Base-by-base conservation (phyloP, 2,329 filamentous ascomycete genomes). In the Talaromyces sp. region DNA sequence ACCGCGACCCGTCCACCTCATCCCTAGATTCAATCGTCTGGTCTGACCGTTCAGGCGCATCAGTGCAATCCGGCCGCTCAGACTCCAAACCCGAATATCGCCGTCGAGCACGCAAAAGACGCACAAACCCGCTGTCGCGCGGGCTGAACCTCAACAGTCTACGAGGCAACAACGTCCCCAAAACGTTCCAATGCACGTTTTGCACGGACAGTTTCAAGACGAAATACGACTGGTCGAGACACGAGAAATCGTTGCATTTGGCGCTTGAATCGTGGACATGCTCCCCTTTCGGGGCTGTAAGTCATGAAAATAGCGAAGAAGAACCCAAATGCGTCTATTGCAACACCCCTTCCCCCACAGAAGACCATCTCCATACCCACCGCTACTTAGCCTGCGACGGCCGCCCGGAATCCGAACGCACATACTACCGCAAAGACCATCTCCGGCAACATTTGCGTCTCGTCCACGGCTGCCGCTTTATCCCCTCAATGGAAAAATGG, bases 381-480 rank as follows among this genome's bases (percentile, higher is more conserved):
- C 81, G 83, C 62, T 80, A 83, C 68, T 69, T 73, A 8, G 77
- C 77, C 25, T 85, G 83, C 69, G 78, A 80, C 63, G 80, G 83
- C 60, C 84, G 84, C 65, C 81, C 82, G 2, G 65, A 79, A 0
- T 80, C 82, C 43, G 78, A 81, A 40, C 77, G 83, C 25, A 86
- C 83, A 1, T 86, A 86, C 72, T 86, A 84, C 71, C 77, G 84
- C 27, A 86, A 86, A 72, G 84, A 86, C 67, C 84, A 86, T 69
- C 75, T 86, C 0, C 77, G 83, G 47, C 84, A 86, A 69, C 84
- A 86, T 70, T 72, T 86, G 36, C 79, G 83, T 19, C 75, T 86
- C 29, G 83, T 85, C 75, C 84, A 86, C 68, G 78, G 78, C 49
- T 82, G 81, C 68, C 82, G 82, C 66, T 80, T 85, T 74, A 77